Base-by-base conservation (phyloP, 2,329 filamentous ascomycete genomes). In the Colletotrichum endophyticum region DNA sequence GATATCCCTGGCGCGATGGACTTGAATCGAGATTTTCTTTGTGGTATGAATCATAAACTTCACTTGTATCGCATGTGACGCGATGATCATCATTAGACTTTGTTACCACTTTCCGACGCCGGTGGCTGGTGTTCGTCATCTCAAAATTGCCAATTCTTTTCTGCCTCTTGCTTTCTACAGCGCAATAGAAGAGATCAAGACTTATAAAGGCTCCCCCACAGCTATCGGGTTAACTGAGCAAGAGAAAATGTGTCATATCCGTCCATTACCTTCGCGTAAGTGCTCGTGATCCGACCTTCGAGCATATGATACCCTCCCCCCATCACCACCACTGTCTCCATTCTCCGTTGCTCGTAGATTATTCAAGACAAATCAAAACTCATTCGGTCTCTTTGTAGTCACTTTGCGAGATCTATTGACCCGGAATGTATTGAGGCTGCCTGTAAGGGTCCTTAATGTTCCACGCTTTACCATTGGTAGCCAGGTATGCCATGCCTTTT, bases 21-120 rank as follows among this genome's bases (percentile, higher is more conserved):
- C 15, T 32, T 62, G 67, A 16, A 30, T 30, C 16, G 3, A 6
- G n/a, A 8, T 44, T 44, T 53, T 15, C 13, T 22, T 62, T 62
- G 22, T 30, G 4, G 6, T 3, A 22, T 53, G 1, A 53, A 53
- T 11, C 6, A 22, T 13, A 4, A n/a, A n/a, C 11, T 4, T 13
- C 0, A 0, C 11, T 22, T 53, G 44, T 44, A 1, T 53, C 0
- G 44, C 44, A 22, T 3, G 0, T 22, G 44, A 22, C n/a, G 19
- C 1, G n/a, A 22, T 22, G 2, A 13, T 22, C 6, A 53, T 53
- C 44, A 22, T 11, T 53, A 6, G 11, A 5, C n/a, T 8, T 22
- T 13, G 3, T 6, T 1, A n/a, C 0, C 9, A 49, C 39, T 7
- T 5, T 6, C 39, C 9, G 19, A 44, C 15, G 5, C 19, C 2